These are phyloP conservation scores for Penicillium silybi DNA, from an alignment of 495 filamentous ascomycete genomes.

Conservation along the genomic window DNA sequence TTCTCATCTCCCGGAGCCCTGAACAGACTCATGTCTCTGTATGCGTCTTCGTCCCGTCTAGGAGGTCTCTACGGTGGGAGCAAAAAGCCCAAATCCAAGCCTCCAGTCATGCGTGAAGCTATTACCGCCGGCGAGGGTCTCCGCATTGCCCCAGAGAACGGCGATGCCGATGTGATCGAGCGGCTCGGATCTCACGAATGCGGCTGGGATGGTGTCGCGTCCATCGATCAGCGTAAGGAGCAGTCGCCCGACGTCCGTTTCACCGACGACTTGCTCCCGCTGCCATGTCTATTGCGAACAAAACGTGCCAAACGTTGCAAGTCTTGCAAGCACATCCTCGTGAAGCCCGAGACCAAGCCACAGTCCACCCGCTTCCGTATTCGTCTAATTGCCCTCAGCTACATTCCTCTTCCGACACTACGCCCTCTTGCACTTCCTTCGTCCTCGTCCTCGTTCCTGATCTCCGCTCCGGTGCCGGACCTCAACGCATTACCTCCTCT, in stretches of 20 bases:
- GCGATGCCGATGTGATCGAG: slow-evolving; percentile 44
- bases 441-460: slow-evolving; percentile 19
- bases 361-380: slow-evolving; percentile 83
- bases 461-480: slow-evolving; percentile 30
- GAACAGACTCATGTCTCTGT: slow-evolving; percentile 86
- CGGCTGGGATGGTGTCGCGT: slow-evolving; percentile 53
- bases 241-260: slow-evolving; percentile 53
- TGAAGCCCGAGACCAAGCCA: slow-evolving; percentile 89
- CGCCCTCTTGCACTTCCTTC: slow-evolving; percentile 53
- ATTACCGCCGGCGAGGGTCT: slow-evolving; percentile 65
- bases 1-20: slow-evolving; percentile 79
- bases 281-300: slow-evolving; percentile 76
- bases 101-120: slow-evolving; percentile 74
- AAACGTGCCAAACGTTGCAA: slow-evolving; percentile 92
- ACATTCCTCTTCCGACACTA: slow-evolving; percentile 76
- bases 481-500: slow-evolving; percentile 57
- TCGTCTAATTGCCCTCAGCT: slow-evolving; percentile 79
- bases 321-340: slow-evolving; percentile 89
- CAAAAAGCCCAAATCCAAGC: slow-evolving; percentile 65
- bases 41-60: slow-evolving; percentile 56
- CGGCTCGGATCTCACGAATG: slow-evolving; percentile 41
- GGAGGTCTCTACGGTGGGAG: slow-evolving; percentile 45
- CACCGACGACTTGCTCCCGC: slow-evolving; percentile 66
- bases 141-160: slow-evolving; percentile 45
- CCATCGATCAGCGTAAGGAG: slow-evolving; percentile 46